Evolutionary conservation across 2,329 filamentous ascomycete genomes (phyloP).

Genomic region (Diaporthe ilicicola): DNA sequence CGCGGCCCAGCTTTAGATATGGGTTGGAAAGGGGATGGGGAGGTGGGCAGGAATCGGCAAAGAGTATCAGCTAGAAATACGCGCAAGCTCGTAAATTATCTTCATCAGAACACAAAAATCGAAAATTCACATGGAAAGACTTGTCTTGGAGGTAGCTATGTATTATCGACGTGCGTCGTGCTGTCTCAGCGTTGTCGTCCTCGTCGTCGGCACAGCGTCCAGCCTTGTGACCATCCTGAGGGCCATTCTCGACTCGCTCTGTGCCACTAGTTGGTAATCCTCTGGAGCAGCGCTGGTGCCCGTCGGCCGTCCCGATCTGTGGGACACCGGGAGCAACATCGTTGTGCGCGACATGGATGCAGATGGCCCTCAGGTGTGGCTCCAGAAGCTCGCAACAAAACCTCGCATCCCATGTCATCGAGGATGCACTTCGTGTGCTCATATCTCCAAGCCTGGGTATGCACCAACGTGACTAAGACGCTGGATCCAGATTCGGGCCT

Average conservation of each 20-base stretch:
- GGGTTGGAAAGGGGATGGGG: too few relatives aligned
- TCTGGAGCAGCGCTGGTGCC: not conserved
- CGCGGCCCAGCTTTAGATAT: constrained; percentile 48
- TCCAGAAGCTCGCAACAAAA: not conserved
- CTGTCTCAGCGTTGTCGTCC: not conserved
- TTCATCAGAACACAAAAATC: not conserved
- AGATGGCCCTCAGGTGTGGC: not conserved
- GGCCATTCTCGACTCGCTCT: not conserved
- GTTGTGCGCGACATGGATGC: not conserved
- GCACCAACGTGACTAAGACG: not conserved
- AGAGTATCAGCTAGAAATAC: constrained; percentile 44
- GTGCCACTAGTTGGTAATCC: not conserved
- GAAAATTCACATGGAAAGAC: not conserved
- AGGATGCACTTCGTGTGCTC: not conserved
- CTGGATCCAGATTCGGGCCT: not conserved
- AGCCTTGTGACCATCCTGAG: not conserved
- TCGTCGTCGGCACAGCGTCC: not conserved
- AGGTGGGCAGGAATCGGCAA: not conserved
- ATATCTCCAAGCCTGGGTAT: not conserved
- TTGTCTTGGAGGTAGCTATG: not conserved
- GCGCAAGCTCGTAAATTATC: not conserved
- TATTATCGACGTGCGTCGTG: not conserved
- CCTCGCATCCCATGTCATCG: not conserved
- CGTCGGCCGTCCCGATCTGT: not conserved
- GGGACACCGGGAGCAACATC: not conserved